These are phyloP conservation scores for Serpula lacrymans DNA, from an alignment of 768 basidiomycete genomes.

Conservation along the genomic window DNA sequence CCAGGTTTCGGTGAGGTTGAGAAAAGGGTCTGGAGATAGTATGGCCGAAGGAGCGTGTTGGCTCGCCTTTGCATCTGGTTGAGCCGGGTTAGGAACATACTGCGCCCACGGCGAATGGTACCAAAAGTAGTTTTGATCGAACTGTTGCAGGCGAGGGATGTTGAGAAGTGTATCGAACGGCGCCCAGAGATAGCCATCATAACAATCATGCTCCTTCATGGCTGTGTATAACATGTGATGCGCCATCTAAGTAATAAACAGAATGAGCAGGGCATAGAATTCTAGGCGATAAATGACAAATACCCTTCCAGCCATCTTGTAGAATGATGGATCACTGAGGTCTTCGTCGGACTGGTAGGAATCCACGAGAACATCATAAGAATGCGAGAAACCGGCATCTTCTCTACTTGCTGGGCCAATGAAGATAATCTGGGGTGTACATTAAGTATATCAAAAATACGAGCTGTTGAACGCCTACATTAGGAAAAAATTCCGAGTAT, in stretches of 20 bases:
- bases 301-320: slow-evolving; percentile 44
- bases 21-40: slow-evolving; percentile 38
- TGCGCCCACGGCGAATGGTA: slow-evolving; percentile 47
- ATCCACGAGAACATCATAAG: slow-evolving; percentile 48
- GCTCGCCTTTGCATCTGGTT: slow-evolving; percentile 20
- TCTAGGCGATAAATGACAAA: slow-evolving; percentile 2
- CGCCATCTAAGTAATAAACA: slow-evolving; percentile 34
- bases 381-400: slow-evolving; percentile 44
- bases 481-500: slow-evolving; percentile 47
- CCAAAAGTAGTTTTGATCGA: slow-evolving; percentile 45
- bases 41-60: slow-evolving; percentile 37
- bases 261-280: background rate
- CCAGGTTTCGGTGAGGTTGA: slow-evolving; percentile 38
- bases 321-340: slow-evolving; percentile 31
- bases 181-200: slow-evolving; percentile 50
- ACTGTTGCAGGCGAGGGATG: slow-evolving; percentile 43
- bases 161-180: slow-evolving; percentile 51
- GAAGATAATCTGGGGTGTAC: slow-evolving; percentile 37
- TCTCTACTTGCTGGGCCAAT: slow-evolving; percentile 46
- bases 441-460: background rate
- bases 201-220: slow-evolving; percentile 40
- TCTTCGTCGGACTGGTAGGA: slow-evolving; percentile 45
- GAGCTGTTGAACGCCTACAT: slow-evolving; percentile 28
- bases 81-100: slow-evolving; percentile 38
- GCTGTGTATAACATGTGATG: slow-evolving; percentile 53